These are phyloP conservation scores for Neonectria faginata DNA, from an alignment of 2,329 filamentous ascomycete genomes.

Conservation along the genomic window DNA sequence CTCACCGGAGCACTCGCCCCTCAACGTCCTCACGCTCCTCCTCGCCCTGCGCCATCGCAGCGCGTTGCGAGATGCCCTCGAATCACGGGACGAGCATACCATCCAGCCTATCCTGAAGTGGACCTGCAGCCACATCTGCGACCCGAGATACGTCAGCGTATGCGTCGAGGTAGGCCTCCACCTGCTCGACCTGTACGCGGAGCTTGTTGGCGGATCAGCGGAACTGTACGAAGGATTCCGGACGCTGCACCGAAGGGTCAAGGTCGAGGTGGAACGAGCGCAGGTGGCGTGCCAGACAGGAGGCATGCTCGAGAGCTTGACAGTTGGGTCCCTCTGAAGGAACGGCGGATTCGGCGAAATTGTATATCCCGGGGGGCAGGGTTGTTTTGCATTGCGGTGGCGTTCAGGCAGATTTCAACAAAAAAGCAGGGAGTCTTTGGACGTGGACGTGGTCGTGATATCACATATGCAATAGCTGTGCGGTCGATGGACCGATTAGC, in stretches of 20 bases:
- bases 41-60: constrained; percentile 89
- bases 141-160: constrained; percentile 83
- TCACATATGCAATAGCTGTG: constrained; percentile 17
- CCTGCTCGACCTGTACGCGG: constrained; percentile 87
- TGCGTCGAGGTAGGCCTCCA: constrained; percentile 87
- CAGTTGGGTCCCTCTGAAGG: constrained; percentile 52
- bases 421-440: constrained; percentile 37
- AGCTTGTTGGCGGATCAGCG: constrained; percentile 78
- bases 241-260: constrained; percentile 76
- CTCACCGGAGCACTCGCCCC: constrained; percentile 65
- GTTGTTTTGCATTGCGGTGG: constrained; percentile 46
- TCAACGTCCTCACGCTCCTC: constrained; percentile 79
- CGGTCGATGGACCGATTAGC: neutral
- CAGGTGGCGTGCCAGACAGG: constrained; percentile 84
- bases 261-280: constrained; percentile 82
- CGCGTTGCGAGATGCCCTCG: constrained; percentile 83
- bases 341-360: constrained; percentile 26
- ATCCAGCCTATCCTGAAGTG: constrained; percentile 87
- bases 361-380: constrained; percentile 39
- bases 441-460: constrained; percentile 36
- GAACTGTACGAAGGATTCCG: constrained; percentile 79
- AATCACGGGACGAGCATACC: constrained; percentile 81
- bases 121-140: constrained; percentile 82
- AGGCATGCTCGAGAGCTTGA: constrained; percentile 85
- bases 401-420: constrained; percentile 43